Percentiles rank a stretch among this genome's conserved stretches.
phyloP scores from a whole-genome alignment of 163 green algal species.

The Chloromonas sp. region DNA sequence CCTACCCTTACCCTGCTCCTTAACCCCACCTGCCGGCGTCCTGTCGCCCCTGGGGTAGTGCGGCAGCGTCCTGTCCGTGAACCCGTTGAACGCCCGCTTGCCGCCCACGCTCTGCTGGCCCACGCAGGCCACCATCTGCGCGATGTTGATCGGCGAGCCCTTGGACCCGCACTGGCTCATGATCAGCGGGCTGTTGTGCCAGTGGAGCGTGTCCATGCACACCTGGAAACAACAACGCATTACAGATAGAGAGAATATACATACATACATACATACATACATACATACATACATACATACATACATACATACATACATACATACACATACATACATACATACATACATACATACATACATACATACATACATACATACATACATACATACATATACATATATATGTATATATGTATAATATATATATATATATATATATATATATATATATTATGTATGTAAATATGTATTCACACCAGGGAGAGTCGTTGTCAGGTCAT shows the following conservation, averaged over 20 bases:
- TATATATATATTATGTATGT: too few relatives aligned
- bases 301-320: not conserved
- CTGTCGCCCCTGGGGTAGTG: slow-evolving; percentile 84
- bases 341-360: not conserved
- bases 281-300: not conserved
- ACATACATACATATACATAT: not conserved
- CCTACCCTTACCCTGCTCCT: not conserved
- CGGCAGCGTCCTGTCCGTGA: slow-evolving; percentile 82
- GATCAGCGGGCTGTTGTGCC: slow-evolving; percentile 89
- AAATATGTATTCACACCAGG: too few relatives aligned
- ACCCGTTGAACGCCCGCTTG: slow-evolving; percentile 84
- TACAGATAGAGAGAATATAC: not conserved
- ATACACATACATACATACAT: not conserved
- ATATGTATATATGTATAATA: too few relatives aligned
- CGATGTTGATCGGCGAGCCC: slow-evolving; percentile 95
- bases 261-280: not conserved
- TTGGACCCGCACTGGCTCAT: slow-evolving; percentile 95
- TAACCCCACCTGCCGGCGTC: slow-evolving; percentile 33
- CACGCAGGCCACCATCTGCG: slow-evolving; percentile 92
- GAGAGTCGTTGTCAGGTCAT: too few relatives aligned
- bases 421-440: too few relatives aligned
- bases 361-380: not conserved
- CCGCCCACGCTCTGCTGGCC: slow-evolving; percentile 93
- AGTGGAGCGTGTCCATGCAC: slow-evolving; percentile 76
- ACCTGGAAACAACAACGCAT: slow-evolving; percentile 39